Percentiles rank a stretch among this genome's conserved stretches.
Conservation (phyloP, 176 grass and related monocot species). For the Pontederia crassipes region DNA sequence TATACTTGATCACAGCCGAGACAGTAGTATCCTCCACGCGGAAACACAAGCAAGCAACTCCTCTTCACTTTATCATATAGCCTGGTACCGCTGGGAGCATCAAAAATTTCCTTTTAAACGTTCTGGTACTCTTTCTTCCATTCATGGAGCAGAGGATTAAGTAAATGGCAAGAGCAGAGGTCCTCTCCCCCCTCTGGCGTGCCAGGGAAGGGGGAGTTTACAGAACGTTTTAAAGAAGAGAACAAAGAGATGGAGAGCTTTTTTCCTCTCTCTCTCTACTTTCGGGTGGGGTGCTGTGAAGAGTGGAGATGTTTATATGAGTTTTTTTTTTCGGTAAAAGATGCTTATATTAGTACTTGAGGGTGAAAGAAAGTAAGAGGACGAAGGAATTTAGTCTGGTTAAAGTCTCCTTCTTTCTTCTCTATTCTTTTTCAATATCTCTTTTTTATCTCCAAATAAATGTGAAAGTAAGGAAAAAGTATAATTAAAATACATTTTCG, state of each 20-base stretch:
- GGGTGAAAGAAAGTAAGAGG: no score
- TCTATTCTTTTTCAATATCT: no score
- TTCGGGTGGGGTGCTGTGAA: neutral
- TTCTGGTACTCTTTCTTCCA: neutral
- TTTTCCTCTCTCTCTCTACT: neutral
- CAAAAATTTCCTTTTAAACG: neutral
- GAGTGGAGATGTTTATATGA: neutral
- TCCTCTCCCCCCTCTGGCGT: neutral
- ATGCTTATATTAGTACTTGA: no score
- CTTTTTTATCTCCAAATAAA: no score
- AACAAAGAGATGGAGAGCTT: neutral
- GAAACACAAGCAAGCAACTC: neutral
- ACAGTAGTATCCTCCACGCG: neutral
- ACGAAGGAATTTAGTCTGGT: no score
- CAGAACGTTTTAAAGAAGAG: neutral
- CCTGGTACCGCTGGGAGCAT: neutral
- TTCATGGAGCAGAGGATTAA: neutral
- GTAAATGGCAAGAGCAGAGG: no score
- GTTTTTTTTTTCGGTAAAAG: neutral
- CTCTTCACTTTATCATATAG: neutral
- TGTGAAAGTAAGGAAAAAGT: no score
- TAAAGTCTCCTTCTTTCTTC: no score
- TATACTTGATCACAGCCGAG: neutral
- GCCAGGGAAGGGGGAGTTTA: neutral
- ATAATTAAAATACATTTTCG: no score